phyloP scores from a whole-genome alignment of 192 early-diverging fungal species.

The Umbelopsis sp. region DNA sequence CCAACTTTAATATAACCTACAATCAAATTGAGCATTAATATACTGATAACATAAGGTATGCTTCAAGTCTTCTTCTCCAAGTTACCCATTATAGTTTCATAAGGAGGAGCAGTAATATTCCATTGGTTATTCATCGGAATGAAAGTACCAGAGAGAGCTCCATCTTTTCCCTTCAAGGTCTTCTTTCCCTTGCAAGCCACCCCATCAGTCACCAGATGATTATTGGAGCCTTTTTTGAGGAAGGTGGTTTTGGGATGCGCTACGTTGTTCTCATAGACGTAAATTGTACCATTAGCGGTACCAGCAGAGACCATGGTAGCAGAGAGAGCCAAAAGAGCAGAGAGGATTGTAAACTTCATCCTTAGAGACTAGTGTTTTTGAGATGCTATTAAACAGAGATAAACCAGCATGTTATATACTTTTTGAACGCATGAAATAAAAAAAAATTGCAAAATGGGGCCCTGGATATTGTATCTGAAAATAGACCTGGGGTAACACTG shows the following conservation, averaged over 20 bases:
- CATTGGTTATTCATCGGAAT: conserved; percentile 30
- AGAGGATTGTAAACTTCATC: conserved; percentile 32
- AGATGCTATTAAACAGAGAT: too few species aligned
- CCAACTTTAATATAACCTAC: conserved; percentile 32
- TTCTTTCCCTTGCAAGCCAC: conserved; percentile 22
- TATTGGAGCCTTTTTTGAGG: conserved; percentile 27
- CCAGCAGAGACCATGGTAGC: conserved; percentile 3
- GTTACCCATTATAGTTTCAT: conserved; percentile 21
- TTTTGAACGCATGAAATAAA: too few species aligned
- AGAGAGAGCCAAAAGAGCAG: conserved; percentile 27
- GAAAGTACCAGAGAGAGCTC: conserved; percentile 29
- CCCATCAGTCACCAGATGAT: conserved; percentile 30
- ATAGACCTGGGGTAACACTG: too few species aligned
- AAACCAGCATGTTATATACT: too few species aligned
- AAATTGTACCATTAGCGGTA: conserved; percentile 17
- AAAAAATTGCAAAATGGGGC: too few species aligned
- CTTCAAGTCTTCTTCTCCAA: background rate
- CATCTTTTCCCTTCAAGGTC: conserved; percentile 26
- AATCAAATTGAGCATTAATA: background rate
- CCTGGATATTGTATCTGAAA: too few species aligned
- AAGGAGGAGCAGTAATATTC: conserved; percentile 31
- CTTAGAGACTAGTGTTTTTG: background rate
- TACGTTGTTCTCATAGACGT: conserved; percentile 34
- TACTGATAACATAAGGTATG: too few species aligned
- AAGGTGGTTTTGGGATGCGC: conserved; percentile 34